Evolutionary conservation across 2,329 filamentous ascomycete genomes (phyloP), one percentile per base, ranked within the genome.

Genomic region (Orbilia blumenaviensis): DNA sequence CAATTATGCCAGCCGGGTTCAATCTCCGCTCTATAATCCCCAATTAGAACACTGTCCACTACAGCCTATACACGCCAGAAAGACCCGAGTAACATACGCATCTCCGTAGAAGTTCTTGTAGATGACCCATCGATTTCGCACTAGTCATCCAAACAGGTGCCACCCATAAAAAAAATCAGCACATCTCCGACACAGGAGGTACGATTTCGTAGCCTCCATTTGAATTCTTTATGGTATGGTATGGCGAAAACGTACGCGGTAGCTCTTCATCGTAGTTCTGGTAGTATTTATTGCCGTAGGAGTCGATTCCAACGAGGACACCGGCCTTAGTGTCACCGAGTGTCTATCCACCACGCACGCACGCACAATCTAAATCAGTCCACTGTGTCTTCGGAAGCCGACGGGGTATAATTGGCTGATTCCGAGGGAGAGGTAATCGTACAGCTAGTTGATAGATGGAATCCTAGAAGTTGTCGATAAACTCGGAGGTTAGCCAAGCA

Each of bases 121-220:
- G 84, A 98, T 94, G 78, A 99, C 92, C 95, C 96, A 99, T 87
- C 94, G 89, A 80, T 93, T 97, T 82, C 94, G 91, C 81, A 97
- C 93, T 95, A 80, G 23, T n/a, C 23, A 10, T 23, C 52, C 32
- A 56, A n/a, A n/a, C n/a, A n/a, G n/a, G n/a, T n/a, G n/a, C n/a
- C 32, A 3, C 6, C 32, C 18, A 29, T 14, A 42, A 29, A 21
- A 50, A 12, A 3, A 52, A 38, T 27, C 60, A 78, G 21, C 9
- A 61, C 18, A 78, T 29, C 14, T 12, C 52, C 67, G 64, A 72
- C 61, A 10, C 42, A 18, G 34, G 6, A 23, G 18, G 23, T 12
- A 25, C 25, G n/a, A 16, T 50, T 12, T 12, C 8, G 10, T 42
- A n/a, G n/a, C n/a, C 2, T 46, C 18, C 12, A 4, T 9, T 23